Percentiles rank a stretch among this genome's conserved stretches.
These are phyloP conservation scores for Chaetomium sp. DNA, from an alignment of 2,329 filamentous ascomycete species.

Conservation along the genomic window DNA sequence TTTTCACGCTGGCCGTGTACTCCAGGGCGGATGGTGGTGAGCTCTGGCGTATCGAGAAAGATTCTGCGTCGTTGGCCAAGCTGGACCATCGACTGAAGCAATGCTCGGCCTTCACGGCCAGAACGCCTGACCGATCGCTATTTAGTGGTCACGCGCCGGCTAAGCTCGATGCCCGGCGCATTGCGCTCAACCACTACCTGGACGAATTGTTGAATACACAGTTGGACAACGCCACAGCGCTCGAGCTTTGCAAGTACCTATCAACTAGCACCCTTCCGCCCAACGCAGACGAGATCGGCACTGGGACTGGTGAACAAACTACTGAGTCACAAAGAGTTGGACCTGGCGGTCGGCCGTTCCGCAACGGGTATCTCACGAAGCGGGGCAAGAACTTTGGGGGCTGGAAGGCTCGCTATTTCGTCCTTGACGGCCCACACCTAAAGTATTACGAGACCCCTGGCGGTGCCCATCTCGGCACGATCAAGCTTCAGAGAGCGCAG, in stretches of 20 bases:
- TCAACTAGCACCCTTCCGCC: slow-evolving; percentile 60
- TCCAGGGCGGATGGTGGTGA: slow-evolving; percentile 70
- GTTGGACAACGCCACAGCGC: slow-evolving; percentile 67
- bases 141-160: slow-evolving; percentile 92
- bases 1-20: slow-evolving; percentile 84
- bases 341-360: slow-evolving; percentile 60
- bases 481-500: slow-evolving; percentile 83
- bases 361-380: slow-evolving; percentile 91
- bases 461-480: slow-evolving; percentile 83
- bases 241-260: slow-evolving; percentile 82
- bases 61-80: slow-evolving; percentile 70
- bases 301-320: slow-evolving; percentile 31
- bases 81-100: slow-evolving; percentile 78
- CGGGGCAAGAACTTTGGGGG: slow-evolving; percentile 97
- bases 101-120: slow-evolving; percentile 63
- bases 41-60: slow-evolving; percentile 92
- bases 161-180: slow-evolving; percentile 80
- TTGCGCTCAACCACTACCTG: slow-evolving; percentile 77
- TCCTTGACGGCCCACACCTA: slow-evolving; percentile 55
- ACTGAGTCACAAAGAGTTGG: slow-evolving; percentile 40
- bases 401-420: slow-evolving; percentile 78
- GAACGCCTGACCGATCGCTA: slow-evolving; percentile 73
- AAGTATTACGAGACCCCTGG: slow-evolving; percentile 91
- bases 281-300: slow-evolving; percentile 50
- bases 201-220: slow-evolving; percentile 77